These are phyloP conservation scores for Mycena rebaudengoi DNA, from an alignment of 768 basidiomycete species.

Conservation along the genomic window DNA sequence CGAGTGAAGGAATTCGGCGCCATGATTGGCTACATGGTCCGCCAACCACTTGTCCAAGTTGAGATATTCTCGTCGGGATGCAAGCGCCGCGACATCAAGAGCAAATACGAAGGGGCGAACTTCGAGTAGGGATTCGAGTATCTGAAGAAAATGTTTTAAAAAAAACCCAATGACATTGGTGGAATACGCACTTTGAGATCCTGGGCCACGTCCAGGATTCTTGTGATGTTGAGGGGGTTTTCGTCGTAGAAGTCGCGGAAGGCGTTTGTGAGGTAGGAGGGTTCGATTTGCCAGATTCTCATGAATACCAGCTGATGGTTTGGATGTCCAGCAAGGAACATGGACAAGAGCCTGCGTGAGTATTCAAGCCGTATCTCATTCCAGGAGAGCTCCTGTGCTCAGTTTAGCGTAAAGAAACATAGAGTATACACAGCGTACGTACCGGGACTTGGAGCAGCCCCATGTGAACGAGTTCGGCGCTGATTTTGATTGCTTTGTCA, in stretches of 20 bases:
- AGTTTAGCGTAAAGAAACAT: conserved; percentile 21
- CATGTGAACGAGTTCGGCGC: conserved; percentile 94
- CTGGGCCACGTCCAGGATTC: conserved; percentile 94
- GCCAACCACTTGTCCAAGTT: conserved; percentile 98
- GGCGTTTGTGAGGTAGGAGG: conserved; percentile 84
- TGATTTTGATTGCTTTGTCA: conserved; percentile 92
- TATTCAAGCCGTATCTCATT: conserved; percentile 90
- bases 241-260: conserved; percentile 94
- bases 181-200: conserved; percentile 80
- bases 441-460: conserved; percentile 92
- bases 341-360: conserved; percentile 81
- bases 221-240: conserved; percentile 90
- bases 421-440: conserved; percentile 41
- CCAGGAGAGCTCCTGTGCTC: conserved; percentile 77
- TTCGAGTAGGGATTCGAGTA: conserved; percentile 91
- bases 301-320: conserved; percentile 98
- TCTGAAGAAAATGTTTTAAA: conserved; percentile 53
- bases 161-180: not conserved
- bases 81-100: conserved; percentile 92
- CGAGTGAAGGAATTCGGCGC: conserved; percentile 85
- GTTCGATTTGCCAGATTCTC: conserved; percentile 93
- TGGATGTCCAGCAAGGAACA: conserved; percentile 93
- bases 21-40: conserved; percentile 84
- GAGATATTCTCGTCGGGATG: conserved; percentile 91
- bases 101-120: conserved; percentile 90